These are phyloP conservation scores for Clonostachys solani DNA, from an alignment of 2,329 filamentous ascomycete species.

Conservation along the genomic window DNA sequence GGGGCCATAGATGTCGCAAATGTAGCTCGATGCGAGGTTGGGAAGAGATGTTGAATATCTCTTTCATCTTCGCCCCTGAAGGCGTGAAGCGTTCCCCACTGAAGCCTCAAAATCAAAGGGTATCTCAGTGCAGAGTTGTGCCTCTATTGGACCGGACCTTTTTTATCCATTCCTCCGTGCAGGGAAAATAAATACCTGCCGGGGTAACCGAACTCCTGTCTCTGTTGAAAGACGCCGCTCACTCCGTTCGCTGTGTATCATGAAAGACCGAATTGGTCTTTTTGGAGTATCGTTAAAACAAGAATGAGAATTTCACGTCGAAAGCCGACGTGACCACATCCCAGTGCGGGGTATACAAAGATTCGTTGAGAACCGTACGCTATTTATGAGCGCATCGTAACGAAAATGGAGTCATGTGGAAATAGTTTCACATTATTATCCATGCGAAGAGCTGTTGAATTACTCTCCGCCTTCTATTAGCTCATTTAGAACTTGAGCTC, in stretches of 20 bases:
- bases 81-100: constrained; percentile 6
- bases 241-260: constrained; percentile 1
- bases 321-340: constrained; percentile 26
- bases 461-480: constrained; percentile 16
- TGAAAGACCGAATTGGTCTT: neutral
- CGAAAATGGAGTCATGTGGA: constrained; percentile 31
- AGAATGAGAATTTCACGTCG: constrained; percentile 16
- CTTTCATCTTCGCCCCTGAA: constrained; percentile 22
- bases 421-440: constrained; percentile 22
- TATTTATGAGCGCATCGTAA: constrained; percentile 18
- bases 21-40: constrained; percentile 1
- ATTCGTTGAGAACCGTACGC: constrained; percentile 45
- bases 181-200: constrained; percentile 1
- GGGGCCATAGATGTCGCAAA: constrained; percentile 2
- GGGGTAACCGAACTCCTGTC: constrained; percentile 26
- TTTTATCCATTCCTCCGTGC: constrained; percentile 12
- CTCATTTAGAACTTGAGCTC: constrained; percentile 77
- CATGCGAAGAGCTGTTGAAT: constrained; percentile 34
- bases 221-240: constrained; percentile 43
- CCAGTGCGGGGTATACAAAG: constrained; percentile 25
- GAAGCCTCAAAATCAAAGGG: constrained; percentile 13
- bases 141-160: constrained; percentile 1
- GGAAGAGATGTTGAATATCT: constrained; percentile 45
- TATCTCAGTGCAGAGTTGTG: constrained; percentile 34
- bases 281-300: constrained; percentile 4